Evolutionary conservation across 192 early-diverging fungal genomes (phyloP).

Genomic region (Funneliformis mosseae): DNA sequence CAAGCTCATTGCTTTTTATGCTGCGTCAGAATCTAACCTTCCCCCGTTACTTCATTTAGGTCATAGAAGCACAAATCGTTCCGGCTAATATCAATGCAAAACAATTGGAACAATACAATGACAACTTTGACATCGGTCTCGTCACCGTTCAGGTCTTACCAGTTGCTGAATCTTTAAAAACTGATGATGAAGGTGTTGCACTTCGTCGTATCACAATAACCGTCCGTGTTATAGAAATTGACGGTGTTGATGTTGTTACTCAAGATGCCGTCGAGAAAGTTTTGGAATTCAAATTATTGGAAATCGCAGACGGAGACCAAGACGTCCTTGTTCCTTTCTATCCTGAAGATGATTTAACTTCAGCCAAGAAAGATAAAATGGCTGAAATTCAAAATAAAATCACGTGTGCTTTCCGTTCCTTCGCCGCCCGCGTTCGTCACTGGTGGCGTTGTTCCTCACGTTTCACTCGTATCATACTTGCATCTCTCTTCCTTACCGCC

Average conservation of each 20-base stretch:
- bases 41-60: neutral
- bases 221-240: conserved; percentile 56
- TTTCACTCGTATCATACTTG: neutral
- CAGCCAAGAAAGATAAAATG: neutral
- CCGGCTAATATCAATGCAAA: conserved; percentile 40
- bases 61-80: conserved; percentile 47
- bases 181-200: conserved; percentile 41
- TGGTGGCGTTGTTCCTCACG: conserved; percentile 28
- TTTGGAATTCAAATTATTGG: conserved; percentile 56
- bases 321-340: neutral
- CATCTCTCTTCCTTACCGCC: conserved; percentile 10
- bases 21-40: neutral
- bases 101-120: conserved; percentile 44
- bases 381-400: neutral
- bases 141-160: conserved; percentile 59
- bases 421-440: neutral
- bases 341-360: neutral
- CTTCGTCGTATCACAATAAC: conserved; percentile 54
- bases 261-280: conserved; percentile 53
- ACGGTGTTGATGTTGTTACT: conserved; percentile 52
- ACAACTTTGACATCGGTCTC: conserved; percentile 54
- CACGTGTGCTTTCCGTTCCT: neutral
- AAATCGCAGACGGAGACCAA: conserved; percentile 34
- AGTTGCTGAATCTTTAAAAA: conserved; percentile 43
- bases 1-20: neutral